A percentile compares a stretch with the other conserved stretches of the same genome.
These are phyloP conservation scores for Penicillium coffeae DNA, from an alignment of 495 filamentous ascomycete species.

Conservation along the genomic window DNA sequence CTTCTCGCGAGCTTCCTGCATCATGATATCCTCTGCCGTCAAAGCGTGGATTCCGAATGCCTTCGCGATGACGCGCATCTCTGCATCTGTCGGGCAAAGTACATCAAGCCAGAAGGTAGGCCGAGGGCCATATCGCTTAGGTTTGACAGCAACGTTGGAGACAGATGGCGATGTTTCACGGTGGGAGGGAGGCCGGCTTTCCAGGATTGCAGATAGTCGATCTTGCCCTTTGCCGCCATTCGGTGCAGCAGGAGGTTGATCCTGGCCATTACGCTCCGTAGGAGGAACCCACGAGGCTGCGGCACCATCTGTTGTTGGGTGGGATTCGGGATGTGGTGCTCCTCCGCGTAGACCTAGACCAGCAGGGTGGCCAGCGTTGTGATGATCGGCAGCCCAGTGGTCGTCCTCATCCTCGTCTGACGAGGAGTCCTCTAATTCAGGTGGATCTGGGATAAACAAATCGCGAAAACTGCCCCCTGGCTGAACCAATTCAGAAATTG, in stretches of 20 bases:
- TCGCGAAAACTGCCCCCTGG: slow-evolving; percentile 78
- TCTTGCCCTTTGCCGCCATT: slow-evolving; percentile 17
- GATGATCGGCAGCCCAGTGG: slow-evolving; percentile 9
- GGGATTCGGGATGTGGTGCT: neutral
- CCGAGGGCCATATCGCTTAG: slow-evolving; percentile 75
- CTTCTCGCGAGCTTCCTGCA: slow-evolving; percentile 90
- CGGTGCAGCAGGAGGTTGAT: neutral
- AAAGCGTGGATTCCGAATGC: slow-evolving; percentile 93
- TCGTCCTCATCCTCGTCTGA: slow-evolving; percentile 57
- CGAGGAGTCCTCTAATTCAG: slow-evolving; percentile 58
- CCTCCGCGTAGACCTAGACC: neutral
- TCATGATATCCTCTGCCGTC: slow-evolving; percentile 93
- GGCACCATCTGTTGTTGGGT: neutral
- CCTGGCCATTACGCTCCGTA: slow-evolving; percentile 1
- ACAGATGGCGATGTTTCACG: slow-evolving; percentile 21
- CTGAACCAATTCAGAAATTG: slow-evolving; percentile 85
- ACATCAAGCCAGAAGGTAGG: slow-evolving; percentile 97
- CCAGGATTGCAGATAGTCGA: slow-evolving; percentile 32
- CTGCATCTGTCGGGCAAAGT: slow-evolving; percentile 80
- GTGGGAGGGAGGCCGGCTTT: slow-evolving; percentile 28
- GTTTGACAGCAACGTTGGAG: slow-evolving; percentile 35
- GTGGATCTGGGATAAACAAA: slow-evolving; percentile 75
- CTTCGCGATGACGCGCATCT: slow-evolving; percentile 89
- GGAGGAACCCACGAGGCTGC: neutral
- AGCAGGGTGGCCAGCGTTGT: neutral